Evolutionary conservation across 306 rosid genomes (phyloP), one percentile per base, ranked within the genome.

Genomic region (Prosopis cineraria): DNA sequence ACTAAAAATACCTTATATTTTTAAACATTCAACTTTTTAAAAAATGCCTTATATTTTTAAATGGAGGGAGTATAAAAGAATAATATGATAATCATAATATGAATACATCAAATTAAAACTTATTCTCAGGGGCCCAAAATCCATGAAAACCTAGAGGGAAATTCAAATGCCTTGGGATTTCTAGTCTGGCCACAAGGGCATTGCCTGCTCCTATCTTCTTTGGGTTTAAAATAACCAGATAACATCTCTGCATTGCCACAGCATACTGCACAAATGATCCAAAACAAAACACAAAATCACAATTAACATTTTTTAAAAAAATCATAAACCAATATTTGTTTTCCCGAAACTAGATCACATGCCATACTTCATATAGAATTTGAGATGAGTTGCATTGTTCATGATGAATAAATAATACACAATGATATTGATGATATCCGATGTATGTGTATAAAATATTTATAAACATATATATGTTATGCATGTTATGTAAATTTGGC

Each of bases 91-190:
- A 70, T 1, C 3, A 45, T 45, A 7, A 10, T 30, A 27, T 2
- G 67, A 30, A 16, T 50, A 52, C 67, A n/a, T 17, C 7, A 52
- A 19, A 44, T 68, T 43, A 72, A 66, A n/a, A 55, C 64, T 52
- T 58, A 19, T 24, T 65, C 65, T 84, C 78, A 62, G 77, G 48
- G 6, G 93, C 95, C 98, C 98, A 92, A 11, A 94, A 88, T 11
- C 98, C 98, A 83, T 87, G 97, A 63, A 94, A 94, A 8, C 97
- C 97, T 6, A 94, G 86, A 58, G 97, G 97, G 55, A 94, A 92
- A 70, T 89, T 90, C 19, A 92, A 82, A 43, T 90, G 91, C 84
- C 62, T 90, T 22, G 98, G 97, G 82, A 92, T 90, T 82, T 90
- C 97, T 50, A 90, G 86, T 78, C 91, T 92, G 0, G 95, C 95